Evolutionary conservation across 768 basidiomycete genomes (phyloP).

Genomic region (Mycena chlorophos): DNA sequence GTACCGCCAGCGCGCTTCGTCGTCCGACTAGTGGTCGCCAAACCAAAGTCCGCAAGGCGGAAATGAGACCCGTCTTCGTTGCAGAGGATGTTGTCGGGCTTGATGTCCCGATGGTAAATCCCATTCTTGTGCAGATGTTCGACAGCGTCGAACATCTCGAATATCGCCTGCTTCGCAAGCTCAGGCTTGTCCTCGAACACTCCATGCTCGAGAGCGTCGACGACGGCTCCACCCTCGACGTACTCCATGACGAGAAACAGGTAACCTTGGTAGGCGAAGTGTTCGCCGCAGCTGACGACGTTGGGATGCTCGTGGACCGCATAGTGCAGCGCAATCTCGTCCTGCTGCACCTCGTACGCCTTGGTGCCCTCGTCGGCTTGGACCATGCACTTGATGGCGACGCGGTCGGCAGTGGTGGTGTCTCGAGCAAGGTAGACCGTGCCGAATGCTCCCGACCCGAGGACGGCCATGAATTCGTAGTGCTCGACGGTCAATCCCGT

Average conservation of each 20-base stretch:
- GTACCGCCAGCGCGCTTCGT: not conserved
- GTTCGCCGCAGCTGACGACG: constrained; percentile 49
- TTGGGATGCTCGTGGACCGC: constrained; percentile 32
- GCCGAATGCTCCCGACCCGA: no score
- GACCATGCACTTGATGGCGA: constrained; percentile 57
- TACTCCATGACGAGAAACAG: constrained; percentile 48
- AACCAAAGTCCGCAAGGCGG: constrained; percentile 55
- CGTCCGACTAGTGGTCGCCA: constrained; percentile 30
- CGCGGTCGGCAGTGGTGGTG: no score
- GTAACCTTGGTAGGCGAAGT: constrained; percentile 47
- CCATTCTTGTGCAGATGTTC: constrained; percentile 52
- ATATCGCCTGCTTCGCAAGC: constrained; percentile 50
- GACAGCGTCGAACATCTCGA: constrained; percentile 58
- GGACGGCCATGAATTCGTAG: no score
- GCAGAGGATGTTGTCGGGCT: constrained; percentile 58
- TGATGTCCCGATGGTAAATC: constrained; percentile 58
- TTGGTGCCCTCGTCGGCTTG: constrained; percentile 40
- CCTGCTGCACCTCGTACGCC: constrained; percentile 43
- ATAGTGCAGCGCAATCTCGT: constrained; percentile 41
- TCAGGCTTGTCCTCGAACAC: constrained; percentile 44
- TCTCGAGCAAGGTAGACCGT: no score
- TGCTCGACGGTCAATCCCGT: no score
- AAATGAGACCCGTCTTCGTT: constrained; percentile 35
- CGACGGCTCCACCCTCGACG: constrained; percentile 44
- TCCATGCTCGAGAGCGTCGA: constrained; percentile 39